Base-by-base conservation (phyloP, 495 filamentous ascomycete genomes). In the Xanthoparmelia taractica region DNA sequence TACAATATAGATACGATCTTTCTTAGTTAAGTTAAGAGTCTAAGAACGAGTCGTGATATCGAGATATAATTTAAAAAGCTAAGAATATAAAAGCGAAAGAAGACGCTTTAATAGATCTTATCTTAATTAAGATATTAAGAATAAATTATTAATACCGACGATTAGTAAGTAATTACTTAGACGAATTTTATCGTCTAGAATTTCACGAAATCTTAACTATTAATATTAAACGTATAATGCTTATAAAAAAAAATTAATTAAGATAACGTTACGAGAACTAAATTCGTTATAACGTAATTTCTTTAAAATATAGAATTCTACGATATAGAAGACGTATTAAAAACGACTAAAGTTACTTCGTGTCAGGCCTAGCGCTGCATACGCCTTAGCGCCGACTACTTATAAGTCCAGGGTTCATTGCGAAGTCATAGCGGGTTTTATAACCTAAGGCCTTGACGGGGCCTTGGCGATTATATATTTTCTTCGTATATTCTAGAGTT, bases 1-100 rank as follows among this genome's bases (percentile, higher is more conserved):
- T 67, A 43, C 0, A 64, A 36, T 67, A 54, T 38, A 43, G 2
- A 56, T 64, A 67, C 40, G 56, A 37, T 56, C 62, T 64, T 48
- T 33, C 56, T 23, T 6, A 41, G 25, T 31, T n/a, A 64, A 48
- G 20, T 18, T 41, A 17, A 27, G 20, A 58, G 56, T n/a, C 3
- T 5, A 58, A 58, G 34, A 11, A n/a, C 20, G 40, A 38, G 18
- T 11, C 4, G 0, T 58, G 20, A 11, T 58, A 8, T 58, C 33
- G 37, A 58, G 56, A 58, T 58, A 36, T 58, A 25, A n/a, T 58
- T 20, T 5, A 40, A 58, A 25, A 13, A 4, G 40, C 40, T 29
- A 13, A 60, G 40, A 15, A 60, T 6, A 18, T 4, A 8, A 20
- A 60, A 59, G 38, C n/a, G 11, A 40, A 60, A 47, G 58, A 29